Evolutionary conservation across 2,329 filamentous ascomycete species (phyloP), one percentile per base, ranked within the genome.

Genomic region (Grosmannia huntii): DNA sequence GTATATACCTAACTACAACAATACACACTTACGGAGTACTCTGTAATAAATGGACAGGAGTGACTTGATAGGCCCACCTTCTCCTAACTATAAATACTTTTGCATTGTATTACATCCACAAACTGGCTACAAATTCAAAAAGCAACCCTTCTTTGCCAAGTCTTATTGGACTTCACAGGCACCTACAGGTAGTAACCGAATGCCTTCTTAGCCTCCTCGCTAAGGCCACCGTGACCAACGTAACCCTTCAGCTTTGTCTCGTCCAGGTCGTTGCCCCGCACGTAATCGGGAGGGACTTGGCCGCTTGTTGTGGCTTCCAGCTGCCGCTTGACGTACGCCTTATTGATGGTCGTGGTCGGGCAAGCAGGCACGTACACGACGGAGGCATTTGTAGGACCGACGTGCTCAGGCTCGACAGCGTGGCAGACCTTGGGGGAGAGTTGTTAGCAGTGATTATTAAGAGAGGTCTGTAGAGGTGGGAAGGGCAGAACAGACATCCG

Each of bases 251-350:
- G 46, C 11, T 28, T 49, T 11, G 10, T 36, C 55, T 56, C 55
- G 46, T 56, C 28, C 14, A 36, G 3, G 53, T 55, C 36, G 25
- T 10, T 7, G 12, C 31, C 55, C 2, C 44, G 23, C 46, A n/a
- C 14, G 9, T 36, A 69, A n/a, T 68, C 68, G 0, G 65, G 65
- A 0, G 68, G 67, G 2, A 51, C 41, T n/a, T 21, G n/a, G 11
- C 51, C 51, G 7, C 9, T 31, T 14, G 21, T 16, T 28, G 50
- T 52, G 10, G 51, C 55, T 5, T 44, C 23, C 11, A 57, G 28
- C 46, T 62, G 61, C n/a, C 25, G 16, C 28, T 57, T 53, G n/a
- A 62, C 36, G 27, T 61, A 62, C 9, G n/a, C 28, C 14, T 49
- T 27, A 44, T 62, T 62, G 6, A 36, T 51, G 25, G 51, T 7